A percentile compares a stretch with the other conserved stretches of the same genome.
These are phyloP conservation scores for Pulveroboletus sp. DNA, from an alignment of 1,284 basidiomycete species.

Conservation along the genomic window DNA sequence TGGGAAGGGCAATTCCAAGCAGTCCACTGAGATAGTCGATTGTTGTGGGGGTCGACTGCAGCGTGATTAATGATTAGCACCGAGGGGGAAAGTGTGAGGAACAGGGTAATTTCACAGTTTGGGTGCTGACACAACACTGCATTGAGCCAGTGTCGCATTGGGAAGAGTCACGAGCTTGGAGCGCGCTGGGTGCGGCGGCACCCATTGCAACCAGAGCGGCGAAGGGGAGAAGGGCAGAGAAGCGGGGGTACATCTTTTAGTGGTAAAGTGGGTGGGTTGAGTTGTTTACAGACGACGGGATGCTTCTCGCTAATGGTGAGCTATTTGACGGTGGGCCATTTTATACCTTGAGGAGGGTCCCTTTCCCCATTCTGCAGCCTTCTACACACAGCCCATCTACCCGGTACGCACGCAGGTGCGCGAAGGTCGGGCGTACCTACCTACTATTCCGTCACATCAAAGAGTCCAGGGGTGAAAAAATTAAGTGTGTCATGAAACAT, in stretches of 20 bases:
- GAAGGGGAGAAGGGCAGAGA: conserved; percentile 9
- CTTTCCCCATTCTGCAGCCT: too few species aligned
- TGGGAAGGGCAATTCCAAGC: neutral
- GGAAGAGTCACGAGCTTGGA: neutral
- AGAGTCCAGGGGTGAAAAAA: neutral
- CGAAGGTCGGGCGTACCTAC: neutral
- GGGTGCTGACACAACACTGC: neutral
- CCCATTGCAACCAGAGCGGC: conserved; percentile 6
- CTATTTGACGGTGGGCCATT: neutral
- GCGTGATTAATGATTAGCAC: neutral
- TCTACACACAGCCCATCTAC: neutral
- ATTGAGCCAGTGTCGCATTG: neutral
- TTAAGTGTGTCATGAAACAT: too few species aligned
- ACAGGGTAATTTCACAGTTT: neutral
- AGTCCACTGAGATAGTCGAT: neutral
- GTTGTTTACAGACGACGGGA: neutral
- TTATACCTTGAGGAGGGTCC: neutral
- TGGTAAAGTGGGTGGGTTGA: neutral
- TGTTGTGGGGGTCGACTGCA: neutral
- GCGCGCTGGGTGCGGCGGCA: conserved; percentile 2
- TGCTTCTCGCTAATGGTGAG: neutral
- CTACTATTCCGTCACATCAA: neutral
- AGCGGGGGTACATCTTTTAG: conserved; percentile 2
- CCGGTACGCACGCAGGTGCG: too few species aligned
- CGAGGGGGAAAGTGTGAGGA: too few species aligned